Percentiles rank a stretch among this genome's conserved stretches.
Conservation (phyloP, 306 rosid species). For the Comarum palustre region DNA sequence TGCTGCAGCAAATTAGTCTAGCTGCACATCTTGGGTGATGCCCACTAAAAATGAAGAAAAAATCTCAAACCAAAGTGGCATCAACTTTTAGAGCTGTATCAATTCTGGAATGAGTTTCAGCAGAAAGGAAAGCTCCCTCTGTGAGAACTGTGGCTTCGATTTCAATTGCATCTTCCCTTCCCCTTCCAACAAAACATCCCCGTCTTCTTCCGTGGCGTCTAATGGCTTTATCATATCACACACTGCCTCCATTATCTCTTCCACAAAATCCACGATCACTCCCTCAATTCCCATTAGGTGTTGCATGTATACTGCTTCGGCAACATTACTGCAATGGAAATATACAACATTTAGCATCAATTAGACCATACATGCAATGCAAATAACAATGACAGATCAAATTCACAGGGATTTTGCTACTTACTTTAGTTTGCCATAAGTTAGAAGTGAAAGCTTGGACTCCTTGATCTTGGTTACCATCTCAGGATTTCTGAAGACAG, state of each 20-base stretch:
- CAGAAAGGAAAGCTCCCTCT: conserved; percentile 72
- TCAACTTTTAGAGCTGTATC: conserved; percentile 36
- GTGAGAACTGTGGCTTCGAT: conserved; percentile 68
- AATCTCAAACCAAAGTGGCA: neutral
- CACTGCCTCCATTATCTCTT: conserved; percentile 70
- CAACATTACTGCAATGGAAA: conserved; percentile 58
- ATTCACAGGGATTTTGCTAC: conserved; percentile 11
- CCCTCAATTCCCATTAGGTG: conserved; percentile 89
- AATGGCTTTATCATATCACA: conserved; percentile 50
- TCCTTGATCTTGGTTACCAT: conserved; percentile 66
- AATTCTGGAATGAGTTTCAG: conserved; percentile 77
- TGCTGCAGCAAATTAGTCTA: neutral
- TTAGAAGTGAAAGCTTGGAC: conserved; percentile 67
- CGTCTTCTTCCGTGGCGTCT: conserved; percentile 30
- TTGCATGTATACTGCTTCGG: conserved; percentile 88
- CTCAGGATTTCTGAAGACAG: conserved; percentile 67
- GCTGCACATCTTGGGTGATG: neutral
- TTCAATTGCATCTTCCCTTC: conserved; percentile 31
- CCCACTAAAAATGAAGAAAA: neutral
- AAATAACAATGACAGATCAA: neutral
- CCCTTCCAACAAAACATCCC: conserved; percentile 40
- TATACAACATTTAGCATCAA: neutral
- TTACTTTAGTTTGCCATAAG: conserved; percentile 81
- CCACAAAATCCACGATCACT: conserved; percentile 79
- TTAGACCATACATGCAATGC: neutral